phyloP scores from a whole-genome alignment of 2,329 filamentous ascomycete genomes.

The Hymenoscyphus albidus region DNA sequence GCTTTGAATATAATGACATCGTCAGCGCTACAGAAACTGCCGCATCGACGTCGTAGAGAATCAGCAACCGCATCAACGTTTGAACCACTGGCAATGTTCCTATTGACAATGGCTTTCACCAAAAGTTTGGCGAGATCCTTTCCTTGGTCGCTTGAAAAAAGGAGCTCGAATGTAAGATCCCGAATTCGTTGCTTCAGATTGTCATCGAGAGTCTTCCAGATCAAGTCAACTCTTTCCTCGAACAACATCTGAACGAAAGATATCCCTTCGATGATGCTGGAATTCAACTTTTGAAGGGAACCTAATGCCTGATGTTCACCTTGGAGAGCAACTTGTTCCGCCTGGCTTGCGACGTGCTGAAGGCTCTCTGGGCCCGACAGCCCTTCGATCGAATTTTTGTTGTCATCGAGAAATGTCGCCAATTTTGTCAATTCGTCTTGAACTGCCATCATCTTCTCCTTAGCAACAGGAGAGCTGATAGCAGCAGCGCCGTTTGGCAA shows the following conservation, averaged over 20 bases:
- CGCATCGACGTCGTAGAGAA: slow-evolving; percentile 84
- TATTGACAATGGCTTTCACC: slow-evolving; percentile 96
- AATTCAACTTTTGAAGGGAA: slow-evolving; percentile 78
- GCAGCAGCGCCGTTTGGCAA: slow-evolving; percentile 54
- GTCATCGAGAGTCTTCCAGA: slow-evolving; percentile 72
- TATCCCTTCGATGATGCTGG: slow-evolving; percentile 91
- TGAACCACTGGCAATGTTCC: slow-evolving; percentile 93
- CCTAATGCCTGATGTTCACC: slow-evolving; percentile 92
- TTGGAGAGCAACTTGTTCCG: slow-evolving; percentile 88
- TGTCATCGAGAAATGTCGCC: slow-evolving; percentile 78
- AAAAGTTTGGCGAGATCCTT: slow-evolving; percentile 89
- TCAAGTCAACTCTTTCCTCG: slow-evolving; percentile 87
- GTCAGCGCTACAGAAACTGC: slow-evolving; percentile 95
- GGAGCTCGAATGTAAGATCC: slow-evolving; percentile 77
- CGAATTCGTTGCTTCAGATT: slow-evolving; percentile 64
- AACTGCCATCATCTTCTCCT: slow-evolving; percentile 66
- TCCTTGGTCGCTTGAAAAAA: slow-evolving; percentile 76
- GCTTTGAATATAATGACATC: slow-evolving; percentile 99
- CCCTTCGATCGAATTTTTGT: slow-evolving; percentile 88
- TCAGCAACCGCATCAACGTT: slow-evolving; percentile 98
- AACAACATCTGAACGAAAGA: slow-evolving; percentile 94
- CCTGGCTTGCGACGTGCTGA: slow-evolving; percentile 71
- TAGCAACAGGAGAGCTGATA: slow-evolving; percentile 63
- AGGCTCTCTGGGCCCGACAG: slow-evolving; percentile 85
- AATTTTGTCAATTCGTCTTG: slow-evolving; percentile 79